A percentile compares a stretch with the other conserved stretches of the same genome.
phyloP scores from a whole-genome alignment of 2,329 filamentous ascomycete species.

The Aspergillus aculeatus region DNA sequence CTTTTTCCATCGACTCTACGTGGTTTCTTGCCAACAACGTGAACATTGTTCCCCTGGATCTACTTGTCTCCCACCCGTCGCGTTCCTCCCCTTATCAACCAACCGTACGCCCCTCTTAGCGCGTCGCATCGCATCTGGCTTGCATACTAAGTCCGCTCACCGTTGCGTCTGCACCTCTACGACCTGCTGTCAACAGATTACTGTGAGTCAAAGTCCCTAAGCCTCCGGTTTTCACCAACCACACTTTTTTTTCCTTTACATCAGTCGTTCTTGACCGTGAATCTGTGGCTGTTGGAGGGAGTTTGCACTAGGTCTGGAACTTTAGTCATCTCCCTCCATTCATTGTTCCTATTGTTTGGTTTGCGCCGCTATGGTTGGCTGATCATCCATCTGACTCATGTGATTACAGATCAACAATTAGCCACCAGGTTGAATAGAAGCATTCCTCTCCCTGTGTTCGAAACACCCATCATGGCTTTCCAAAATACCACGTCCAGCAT shows the following conservation, averaged over 20 bases:
- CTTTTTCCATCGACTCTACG: background rate
- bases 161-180: conserved; percentile 17
- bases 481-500: conserved; percentile 45
- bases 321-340: conserved; percentile 12
- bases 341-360: conserved; percentile 7
- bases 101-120: conserved; percentile 16
- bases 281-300: background rate
- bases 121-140: conserved; percentile 24
- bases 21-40: conserved; percentile 8
- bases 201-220: conserved; percentile 16
- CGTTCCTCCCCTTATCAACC: conserved; percentile 14
- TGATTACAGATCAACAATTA: conserved; percentile 15
- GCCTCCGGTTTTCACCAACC: background rate
- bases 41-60: background rate
- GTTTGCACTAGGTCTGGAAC: background rate
- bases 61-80: conserved; percentile 11
- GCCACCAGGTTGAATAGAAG: background rate
- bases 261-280: background rate
- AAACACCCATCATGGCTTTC: conserved; percentile 43
- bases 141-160: conserved; percentile 13
- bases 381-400: conserved; percentile 24
- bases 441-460: background rate
- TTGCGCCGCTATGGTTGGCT: conserved; percentile 13
- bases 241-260: conserved; percentile 2
- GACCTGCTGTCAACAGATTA: conserved; percentile 11